Conservation (phyloP, 2,329 filamentous ascomycete species). For the Apiospora saccharicola region DNA sequence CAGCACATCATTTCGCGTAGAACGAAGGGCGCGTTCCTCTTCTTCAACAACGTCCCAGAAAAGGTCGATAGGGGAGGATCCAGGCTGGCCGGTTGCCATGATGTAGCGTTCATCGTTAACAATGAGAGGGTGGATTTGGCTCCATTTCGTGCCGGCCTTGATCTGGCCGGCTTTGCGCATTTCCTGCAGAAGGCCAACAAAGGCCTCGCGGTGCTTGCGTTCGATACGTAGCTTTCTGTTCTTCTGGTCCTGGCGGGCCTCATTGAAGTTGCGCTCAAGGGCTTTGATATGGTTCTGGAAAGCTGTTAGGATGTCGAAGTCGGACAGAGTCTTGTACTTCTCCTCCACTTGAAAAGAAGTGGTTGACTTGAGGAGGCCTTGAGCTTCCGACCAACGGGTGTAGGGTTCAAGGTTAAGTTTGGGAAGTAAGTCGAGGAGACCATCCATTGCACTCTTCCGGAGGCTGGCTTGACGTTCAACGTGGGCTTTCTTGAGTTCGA, state of each 20-base stretch:
- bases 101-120: conserved; percentile 83
- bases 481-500: conserved; percentile 82
- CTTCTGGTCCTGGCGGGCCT: conserved; percentile 87
- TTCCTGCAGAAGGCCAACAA: conserved; percentile 76
- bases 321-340: conserved; percentile 85
- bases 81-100: conserved; percentile 82
- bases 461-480: conserved; percentile 75
- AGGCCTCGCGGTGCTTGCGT: conserved; percentile 85
- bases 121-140: conserved; percentile 76
- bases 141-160: conserved; percentile 91
- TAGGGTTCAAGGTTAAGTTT: conserved; percentile 88
- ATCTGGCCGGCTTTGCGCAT: conserved; percentile 80
- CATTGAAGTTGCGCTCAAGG: conserved; percentile 90
- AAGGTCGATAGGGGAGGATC: conserved; percentile 86
- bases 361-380: conserved; percentile 80
- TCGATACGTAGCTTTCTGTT: conserved; percentile 80
- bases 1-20: conserved; percentile 81
- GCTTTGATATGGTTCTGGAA: conserved; percentile 97
- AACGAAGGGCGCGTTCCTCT: conserved; percentile 86
- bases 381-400: conserved; percentile 92
- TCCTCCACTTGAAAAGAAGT: conserved; percentile 80
- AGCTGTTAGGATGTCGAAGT: conserved; percentile 87
- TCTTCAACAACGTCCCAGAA: conserved; percentile 98
- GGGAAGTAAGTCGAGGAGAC: conserved; percentile 79
- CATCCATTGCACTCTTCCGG: conserved; percentile 84